Base-by-base conservation (phyloP, 164 flowering plant genomes). In the Euptelea pleiosperma region DNA sequence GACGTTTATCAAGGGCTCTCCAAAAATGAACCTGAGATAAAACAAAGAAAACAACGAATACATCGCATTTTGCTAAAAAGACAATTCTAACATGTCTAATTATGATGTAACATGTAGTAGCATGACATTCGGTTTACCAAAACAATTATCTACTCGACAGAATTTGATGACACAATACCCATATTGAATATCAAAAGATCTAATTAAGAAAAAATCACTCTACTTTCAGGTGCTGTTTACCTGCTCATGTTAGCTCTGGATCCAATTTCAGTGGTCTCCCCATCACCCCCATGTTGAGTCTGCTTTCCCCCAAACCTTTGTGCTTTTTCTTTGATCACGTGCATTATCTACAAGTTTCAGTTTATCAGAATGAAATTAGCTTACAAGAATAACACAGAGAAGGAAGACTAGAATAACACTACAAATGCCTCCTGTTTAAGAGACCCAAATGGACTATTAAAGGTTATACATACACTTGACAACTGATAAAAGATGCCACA, bases 271-370 rank as follows among this genome's bases (percentile, higher is more conserved):
- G 43, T 57, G 31, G 55, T 58, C 31, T 55, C 61, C 19, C 71
- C 49, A 53, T 61, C 54, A 69, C 52, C 44, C 30, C 72, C 77
- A 60, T 72, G 61, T 31, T 63, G 75, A 33, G 36, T 60, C 51
- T 65, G 74, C 64, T 78, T 74, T 35, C 58, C 73, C 42, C 64
- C 66, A 44, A 58, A 44, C 15, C 49, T 19, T 30, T 63, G 61
- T 33, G 61, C 44, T 60, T 65, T 77, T 9, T 66, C 80, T 63
- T 63, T 75, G 39, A 41, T 58, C 41, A 34, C 29, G 16, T 49
- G 42, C 6, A 49, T 52, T 42, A 62, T 65, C 85, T 77, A 30
- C 65, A 49, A 34, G 36, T 35, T 49, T 42, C n/a, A 42, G 24
- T 48, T 57, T 14, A 33, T 34, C 12, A 54, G 59, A 44, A 65